Evolutionary conservation across 495 filamentous ascomycete species (phyloP), one percentile per base, ranked within the genome.

Genomic region (Daldinia decipiens): DNA sequence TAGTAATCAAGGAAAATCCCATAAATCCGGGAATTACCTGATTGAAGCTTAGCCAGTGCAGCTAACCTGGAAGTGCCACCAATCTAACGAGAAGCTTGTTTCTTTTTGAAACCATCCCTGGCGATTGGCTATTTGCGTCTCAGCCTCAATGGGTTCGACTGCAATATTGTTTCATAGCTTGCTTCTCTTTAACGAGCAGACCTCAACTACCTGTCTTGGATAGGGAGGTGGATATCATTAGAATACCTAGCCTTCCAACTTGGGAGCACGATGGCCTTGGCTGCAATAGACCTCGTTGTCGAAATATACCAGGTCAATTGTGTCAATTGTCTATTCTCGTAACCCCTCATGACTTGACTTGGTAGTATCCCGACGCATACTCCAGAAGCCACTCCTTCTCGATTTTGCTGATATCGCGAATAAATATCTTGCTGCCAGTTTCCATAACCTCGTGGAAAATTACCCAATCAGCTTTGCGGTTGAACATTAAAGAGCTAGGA

Each of bases 401-500:
- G 64, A 98, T 93, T 83, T 91, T 94, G 5, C 91, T 95, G 59
- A 97, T 82, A 81, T 99, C 95, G 47, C 94, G 86, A 61, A 99
- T 97, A 70, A 90, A 98, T 0, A 87, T 94, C 83, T 98, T 98
- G 62, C 87, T 86, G 15, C 92, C 91, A 21, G 92, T 96, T 79
- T 99, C 94, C 84, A 97, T 88, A 57, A 98, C 88, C 77, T 98
- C 96, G 74, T 96, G 92, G 75, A 98, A 99, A 45, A 99, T 88
- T 9, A 99, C 94, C 95, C 95, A 99, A 71, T 98, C 95, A 17
- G 92, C 93, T 83, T 97, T 98, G 50, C 95, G 89, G 80, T 98
- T 97, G 85, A 98, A 98, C 90, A 99, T 93, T 73, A 99, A 79
- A 17, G 92, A 95, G 74, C 88, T 96, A 3, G 95, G 96, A 80